Evolutionary conservation across 306 rosid genomes (phyloP).

Genomic region (Medicago truncatula): MtrunA17r5.0-ANR NC_053042.1:3064001-3064500

Average conservation of each 20-base stretch:
- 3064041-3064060: conserved; percentile 67
- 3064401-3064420: too few relatives aligned
- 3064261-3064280: too few relatives aligned
- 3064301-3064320: too few relatives aligned
- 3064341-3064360: too few relatives aligned
- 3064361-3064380: too few relatives aligned
- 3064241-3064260: conserved; percentile 63
- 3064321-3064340: too few relatives aligned
- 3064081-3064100: neutral
- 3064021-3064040: conserved; percentile 73
- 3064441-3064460: neutral
- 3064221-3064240: conserved; percentile 64
- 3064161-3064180: conserved; percentile 47
- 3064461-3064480: neutral
- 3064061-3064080: conserved; percentile 44
- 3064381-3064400: too few relatives aligned
- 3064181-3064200: conserved; percentile 65
- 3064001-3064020: conserved; percentile 71
- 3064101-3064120: conserved; percentile 11
- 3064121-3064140: conserved; percentile 3
- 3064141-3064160: conserved; percentile 7
- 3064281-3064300: too few relatives aligned
- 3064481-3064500: neutral
- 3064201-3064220: conserved; percentile 77
- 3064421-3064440: neutral